These are phyloP conservation scores for Hyaloscypha bicolor DNA, from an alignment of 495 filamentous ascomycete genomes.

Conservation along the genomic window DNA sequence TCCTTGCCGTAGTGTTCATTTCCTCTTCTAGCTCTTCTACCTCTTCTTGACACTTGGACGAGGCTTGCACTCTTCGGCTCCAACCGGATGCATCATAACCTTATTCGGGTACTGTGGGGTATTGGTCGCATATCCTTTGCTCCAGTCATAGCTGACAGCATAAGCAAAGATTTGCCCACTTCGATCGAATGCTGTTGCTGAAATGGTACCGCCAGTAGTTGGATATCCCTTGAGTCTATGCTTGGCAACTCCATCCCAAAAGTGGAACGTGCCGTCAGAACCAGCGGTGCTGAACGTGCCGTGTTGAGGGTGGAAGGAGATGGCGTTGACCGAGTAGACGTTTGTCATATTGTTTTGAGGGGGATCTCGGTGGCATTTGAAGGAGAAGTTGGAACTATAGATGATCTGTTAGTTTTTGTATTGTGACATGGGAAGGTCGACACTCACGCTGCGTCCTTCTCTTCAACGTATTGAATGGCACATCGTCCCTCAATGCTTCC, in stretches of 20 bases:
- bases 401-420: constrained; percentile 16
- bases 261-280: constrained; percentile 85
- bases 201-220: constrained; percentile 79
- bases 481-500: constrained; percentile 90
- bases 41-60: constrained; percentile 71
- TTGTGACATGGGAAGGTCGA: background rate
- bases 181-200: constrained; percentile 74
- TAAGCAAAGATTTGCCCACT: constrained; percentile 86
- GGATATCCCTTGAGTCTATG: constrained; percentile 86
- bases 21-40: constrained; percentile 43
- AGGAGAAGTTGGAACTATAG: constrained; percentile 76
- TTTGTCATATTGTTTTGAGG: constrained; percentile 67
- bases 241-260: constrained; percentile 90
- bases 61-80: constrained; percentile 79
- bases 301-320: constrained; percentile 84
- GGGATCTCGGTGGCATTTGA: constrained; percentile 89
- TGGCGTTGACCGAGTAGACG: constrained; percentile 87
- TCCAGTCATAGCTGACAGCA: constrained; percentile 93
- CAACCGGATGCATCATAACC: constrained; percentile 82
- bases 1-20: background rate
- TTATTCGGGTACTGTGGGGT: constrained; percentile 72
- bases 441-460: constrained; percentile 74
- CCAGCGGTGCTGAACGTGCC: constrained; percentile 92
- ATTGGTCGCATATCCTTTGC: constrained; percentile 80
- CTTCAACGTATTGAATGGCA: constrained; percentile 85